phyloP scores from a whole-genome alignment of 371 early-diverging fungal genomes.

The Circinella umbellata region DNA sequence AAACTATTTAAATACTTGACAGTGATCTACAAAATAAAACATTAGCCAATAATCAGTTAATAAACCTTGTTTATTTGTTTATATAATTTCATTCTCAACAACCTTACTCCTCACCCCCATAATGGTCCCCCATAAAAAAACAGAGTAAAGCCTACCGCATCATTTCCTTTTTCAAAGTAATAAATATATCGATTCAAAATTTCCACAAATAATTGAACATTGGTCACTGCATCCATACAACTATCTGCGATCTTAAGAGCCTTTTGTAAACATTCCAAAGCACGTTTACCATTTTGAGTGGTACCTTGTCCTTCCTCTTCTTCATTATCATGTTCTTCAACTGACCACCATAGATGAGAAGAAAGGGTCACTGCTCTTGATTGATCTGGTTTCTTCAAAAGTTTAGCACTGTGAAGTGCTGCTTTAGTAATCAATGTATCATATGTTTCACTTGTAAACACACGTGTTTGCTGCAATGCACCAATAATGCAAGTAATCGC shows the following conservation, averaged over 20 bases:
- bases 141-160: conserved; percentile 47
- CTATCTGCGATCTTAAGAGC: conserved; percentile 92
- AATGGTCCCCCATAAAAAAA: neutral
- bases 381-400: conserved; percentile 93
- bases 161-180: conserved; percentile 87
- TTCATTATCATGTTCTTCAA: conserved; percentile 39
- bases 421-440: conserved; percentile 90
- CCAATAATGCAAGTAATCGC: conserved; percentile 86
- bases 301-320: conserved; percentile 43
- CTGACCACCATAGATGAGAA: conserved; percentile 90
- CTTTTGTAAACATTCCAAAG: conserved; percentile 88
- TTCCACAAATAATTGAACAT: conserved; percentile 90
- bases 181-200: conserved; percentile 90
- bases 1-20: conserved; percentile 87
- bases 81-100: too few relatives aligned
- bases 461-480: conserved; percentile 75
- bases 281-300: conserved; percentile 77
- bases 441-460: conserved; percentile 86
- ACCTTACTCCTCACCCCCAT: neutral
- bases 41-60: neutral
- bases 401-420: conserved; percentile 82
- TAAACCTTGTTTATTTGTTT: neutral
- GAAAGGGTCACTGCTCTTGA: conserved; percentile 81
- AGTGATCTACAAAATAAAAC: conserved; percentile 53
- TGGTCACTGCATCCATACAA: conserved; percentile 86